These are phyloP conservation scores for Aureoboletus auriporus DNA, from an alignment of 768 basidiomycete species.

Conservation along the genomic window DNA sequence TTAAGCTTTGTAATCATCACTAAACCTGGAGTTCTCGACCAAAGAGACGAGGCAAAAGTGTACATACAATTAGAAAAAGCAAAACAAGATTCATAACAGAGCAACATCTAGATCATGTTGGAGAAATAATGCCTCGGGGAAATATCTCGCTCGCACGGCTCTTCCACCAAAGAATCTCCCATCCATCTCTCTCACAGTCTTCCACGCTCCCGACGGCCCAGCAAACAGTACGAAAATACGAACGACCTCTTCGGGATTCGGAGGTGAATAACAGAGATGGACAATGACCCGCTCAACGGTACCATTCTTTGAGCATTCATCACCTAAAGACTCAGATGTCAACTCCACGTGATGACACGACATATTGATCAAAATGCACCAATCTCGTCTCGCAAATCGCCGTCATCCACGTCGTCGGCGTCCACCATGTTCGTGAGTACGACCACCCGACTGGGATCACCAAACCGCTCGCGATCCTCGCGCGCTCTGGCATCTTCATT, in stretches of 20 bases:
- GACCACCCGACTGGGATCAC: slow-evolving; percentile 86
- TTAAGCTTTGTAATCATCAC: too few relatives aligned
- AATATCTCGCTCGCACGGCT: slow-evolving; percentile 79
- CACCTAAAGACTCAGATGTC: slow-evolving; percentile 44
- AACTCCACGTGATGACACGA: not conserved
- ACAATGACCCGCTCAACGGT: slow-evolving; percentile 88
- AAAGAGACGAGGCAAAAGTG: not conserved
- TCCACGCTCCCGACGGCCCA: slow-evolving; percentile 93
- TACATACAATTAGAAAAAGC: not conserved
- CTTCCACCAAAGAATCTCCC: slow-evolving; percentile 90
- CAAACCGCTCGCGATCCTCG: slow-evolving; percentile 79
- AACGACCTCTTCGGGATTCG: slow-evolving; percentile 76
- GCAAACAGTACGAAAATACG: slow-evolving; percentile 90
- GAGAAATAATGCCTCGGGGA: slow-evolving; percentile 55
- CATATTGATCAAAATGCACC: slow-evolving; percentile 42
- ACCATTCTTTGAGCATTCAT: slow-evolving; percentile 87
- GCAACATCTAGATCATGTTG: slow-evolving; percentile 47
- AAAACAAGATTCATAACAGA: slow-evolving; percentile 12
- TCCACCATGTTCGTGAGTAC: slow-evolving; percentile 90
- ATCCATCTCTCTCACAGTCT: slow-evolving; percentile 89
- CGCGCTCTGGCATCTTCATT: slow-evolving; percentile 78
- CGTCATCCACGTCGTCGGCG: slow-evolving; percentile 79
- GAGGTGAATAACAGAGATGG: slow-evolving; percentile 68
- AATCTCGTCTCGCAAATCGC: slow-evolving; percentile 82
- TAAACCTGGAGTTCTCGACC: too few relatives aligned